Conservation (phyloP, 305 asterid species). For the Solanum aculeatissimum region DNA sequence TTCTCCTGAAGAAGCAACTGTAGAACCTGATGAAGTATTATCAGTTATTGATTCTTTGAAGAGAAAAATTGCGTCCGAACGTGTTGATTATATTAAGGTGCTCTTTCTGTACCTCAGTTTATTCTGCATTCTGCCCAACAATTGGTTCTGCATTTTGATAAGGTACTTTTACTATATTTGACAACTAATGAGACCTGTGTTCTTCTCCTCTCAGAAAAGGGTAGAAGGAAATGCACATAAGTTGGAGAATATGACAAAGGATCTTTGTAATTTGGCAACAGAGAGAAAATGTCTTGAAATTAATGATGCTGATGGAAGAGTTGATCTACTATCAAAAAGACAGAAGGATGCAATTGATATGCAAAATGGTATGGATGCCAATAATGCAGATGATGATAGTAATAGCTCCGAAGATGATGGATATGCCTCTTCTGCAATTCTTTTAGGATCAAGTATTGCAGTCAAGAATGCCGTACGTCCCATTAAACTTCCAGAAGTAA, state of each 20-base stretch:
- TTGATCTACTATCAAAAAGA: conserved; percentile 75
- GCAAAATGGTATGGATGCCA: conserved; percentile 70
- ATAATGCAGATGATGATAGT: conserved; percentile 60
- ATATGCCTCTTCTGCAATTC: conserved; percentile 83
- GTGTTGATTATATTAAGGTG: conserved; percentile 60
- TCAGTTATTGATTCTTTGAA: conserved; percentile 50
- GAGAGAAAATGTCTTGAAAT: conserved; percentile 49
- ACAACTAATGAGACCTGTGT: conserved; percentile 5
- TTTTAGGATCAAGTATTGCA: conserved; percentile 91
- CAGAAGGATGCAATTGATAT: conserved; percentile 84
- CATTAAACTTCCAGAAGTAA: conserved; percentile 66
- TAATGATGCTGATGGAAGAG: conserved; percentile 29
- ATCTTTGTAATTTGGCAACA: conserved; percentile 44
- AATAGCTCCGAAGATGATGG: conserved; percentile 79
- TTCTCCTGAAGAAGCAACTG: conserved; percentile 27
- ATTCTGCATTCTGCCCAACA: conserved; percentile 5
- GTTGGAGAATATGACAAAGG: conserved; percentile 42
- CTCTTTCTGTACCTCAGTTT: background rate
- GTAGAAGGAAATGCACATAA: conserved; percentile 60
- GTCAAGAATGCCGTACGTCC: conserved; percentile 98
- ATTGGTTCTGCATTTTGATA: conserved; percentile 3
- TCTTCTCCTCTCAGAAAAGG: conserved; percentile 45
- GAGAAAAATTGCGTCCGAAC: conserved; percentile 54
- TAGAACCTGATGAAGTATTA: conserved; percentile 30
- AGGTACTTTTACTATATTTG: conserved; percentile 5